These are phyloP conservation scores for Xylariaceae sp. DNA, from an alignment of 2,329 filamentous ascomycete species.

Conservation along the genomic window DNA sequence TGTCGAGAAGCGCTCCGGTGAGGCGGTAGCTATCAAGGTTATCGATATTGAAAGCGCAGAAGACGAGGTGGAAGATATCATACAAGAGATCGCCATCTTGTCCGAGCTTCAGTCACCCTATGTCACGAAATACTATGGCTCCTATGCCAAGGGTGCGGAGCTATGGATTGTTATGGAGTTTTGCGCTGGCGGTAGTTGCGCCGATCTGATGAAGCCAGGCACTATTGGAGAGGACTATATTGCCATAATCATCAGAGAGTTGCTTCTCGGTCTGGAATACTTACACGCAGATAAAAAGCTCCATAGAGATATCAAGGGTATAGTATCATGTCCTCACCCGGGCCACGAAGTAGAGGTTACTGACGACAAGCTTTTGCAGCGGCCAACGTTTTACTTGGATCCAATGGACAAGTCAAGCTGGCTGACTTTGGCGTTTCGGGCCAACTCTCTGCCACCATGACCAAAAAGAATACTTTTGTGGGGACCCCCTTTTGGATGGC, in stretches of 20 bases:
- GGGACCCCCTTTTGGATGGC: constrained; percentile 99
- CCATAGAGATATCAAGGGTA: constrained; percentile 93
- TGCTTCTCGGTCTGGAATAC: constrained; percentile 87
- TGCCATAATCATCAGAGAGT: constrained; percentile 85
- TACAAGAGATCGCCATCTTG: constrained; percentile 95
- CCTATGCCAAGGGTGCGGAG: constrained; percentile 91
- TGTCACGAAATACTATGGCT: constrained; percentile 96
- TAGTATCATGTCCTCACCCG: not conserved
- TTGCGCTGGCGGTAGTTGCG: constrained; percentile 93
- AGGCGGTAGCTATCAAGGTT: constrained; percentile 95
- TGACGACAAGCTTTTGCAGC: constrained; percentile 46
- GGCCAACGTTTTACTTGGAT: constrained; percentile 83
- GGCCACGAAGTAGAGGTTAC: constrained; percentile 4
- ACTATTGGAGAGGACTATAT: constrained; percentile 92
- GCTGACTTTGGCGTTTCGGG: constrained; percentile 97
- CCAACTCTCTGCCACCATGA: constrained; percentile 95
- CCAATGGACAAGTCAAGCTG: constrained; percentile 92
- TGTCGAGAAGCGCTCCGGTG: constrained; percentile 87
- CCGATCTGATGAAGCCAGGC: constrained; percentile 91
- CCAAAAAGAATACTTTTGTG: constrained; percentile 98
- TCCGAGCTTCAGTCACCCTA: constrained; percentile 94
- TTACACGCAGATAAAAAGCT: constrained; percentile 93
- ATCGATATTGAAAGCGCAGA: constrained; percentile 99
- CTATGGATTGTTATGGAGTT: constrained; percentile 99
- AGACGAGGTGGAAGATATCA: constrained; percentile 98